Percentiles rank a stretch among this genome's conserved stretches.
Conservation (phyloP, 129 eudicot species). For the Tanacetum coccineum region DNA sequence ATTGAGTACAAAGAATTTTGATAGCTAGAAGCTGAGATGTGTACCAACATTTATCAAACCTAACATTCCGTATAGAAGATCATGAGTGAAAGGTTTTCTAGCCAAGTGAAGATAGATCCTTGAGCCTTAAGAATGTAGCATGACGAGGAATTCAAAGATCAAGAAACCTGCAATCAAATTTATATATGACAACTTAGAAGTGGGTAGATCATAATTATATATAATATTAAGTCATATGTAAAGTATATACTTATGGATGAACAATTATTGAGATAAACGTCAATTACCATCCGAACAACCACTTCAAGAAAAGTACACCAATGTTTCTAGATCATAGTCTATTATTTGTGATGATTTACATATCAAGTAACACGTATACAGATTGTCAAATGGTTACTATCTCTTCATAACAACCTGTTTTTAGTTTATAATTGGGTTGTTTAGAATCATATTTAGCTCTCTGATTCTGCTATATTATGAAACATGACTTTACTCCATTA, state of each 20-base stretch:
- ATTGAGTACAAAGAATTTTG: conserved; percentile 2
- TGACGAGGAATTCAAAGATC: conserved; percentile 60
- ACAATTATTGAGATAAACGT: too few relatives aligned
- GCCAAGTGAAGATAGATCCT: conserved; percentile 56
- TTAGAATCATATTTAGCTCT: background rate
- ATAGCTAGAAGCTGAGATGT: conserved; percentile 8
- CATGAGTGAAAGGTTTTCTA: conserved; percentile 58
- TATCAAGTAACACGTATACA: background rate
- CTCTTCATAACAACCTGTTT: background rate
- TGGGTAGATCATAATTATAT: too few relatives aligned
- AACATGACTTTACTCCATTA: background rate
- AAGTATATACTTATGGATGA: too few relatives aligned
- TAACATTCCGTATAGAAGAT: conserved; percentile 64
- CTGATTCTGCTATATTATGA: conserved; percentile 4
- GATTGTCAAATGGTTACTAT: background rate
- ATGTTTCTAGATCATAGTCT: background rate
- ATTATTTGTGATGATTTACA: background rate
- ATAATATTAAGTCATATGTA: too few relatives aligned
- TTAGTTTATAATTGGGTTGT: background rate
- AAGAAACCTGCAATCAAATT: conserved; percentile 46
- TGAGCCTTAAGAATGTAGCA: conserved; percentile 61
- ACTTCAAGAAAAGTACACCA: too few relatives aligned
- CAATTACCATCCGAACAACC: too few relatives aligned
- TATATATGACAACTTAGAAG: background rate
- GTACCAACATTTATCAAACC: conserved; percentile 58